Conservation (phyloP, 192 early-diverging fungal species). For the Coemansia sp. region DNA sequence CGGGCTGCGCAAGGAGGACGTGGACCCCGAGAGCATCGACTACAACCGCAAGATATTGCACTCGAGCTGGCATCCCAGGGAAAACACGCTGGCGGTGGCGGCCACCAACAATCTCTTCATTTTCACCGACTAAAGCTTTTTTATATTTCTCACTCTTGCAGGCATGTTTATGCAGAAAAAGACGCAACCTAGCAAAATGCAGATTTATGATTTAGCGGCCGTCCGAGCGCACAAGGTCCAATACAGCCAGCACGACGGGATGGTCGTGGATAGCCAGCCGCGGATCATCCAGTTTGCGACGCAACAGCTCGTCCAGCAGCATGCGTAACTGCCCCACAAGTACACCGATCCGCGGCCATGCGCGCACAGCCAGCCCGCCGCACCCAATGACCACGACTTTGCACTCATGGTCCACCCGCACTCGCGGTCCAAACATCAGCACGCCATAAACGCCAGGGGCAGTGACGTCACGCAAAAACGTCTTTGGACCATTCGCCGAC, state of each 20-base stretch:
- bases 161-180: background rate
- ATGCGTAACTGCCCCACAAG: conserved; percentile 73
- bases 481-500: conserved; percentile 28
- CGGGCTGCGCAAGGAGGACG: conserved; percentile 66
- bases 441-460: conserved; percentile 67
- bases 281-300: conserved; percentile 71
- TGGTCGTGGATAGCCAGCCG: conserved; percentile 48
- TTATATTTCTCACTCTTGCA: conserved; percentile 8
- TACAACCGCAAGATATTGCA: conserved; percentile 97
- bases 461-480: conserved; percentile 61
- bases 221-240: conserved; percentile 37
- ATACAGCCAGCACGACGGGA: conserved; percentile 29
- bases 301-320: conserved; percentile 68
- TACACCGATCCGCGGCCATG: conserved; percentile 71
- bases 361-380: conserved; percentile 64
- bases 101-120: conserved; percentile 99
- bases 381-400: conserved; percentile 63
- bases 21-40: conserved; percentile 85
- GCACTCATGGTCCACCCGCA: conserved; percentile 69
- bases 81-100: conserved; percentile 96
- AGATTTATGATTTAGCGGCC: conserved; percentile 10
- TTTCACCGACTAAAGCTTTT: conserved; percentile 61
- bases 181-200: background rate
- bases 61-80: conserved; percentile 97
- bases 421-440: conserved; percentile 76